phyloP scores from a whole-genome alignment of 139 green algal species.

The Coelastrella sp. region DNA sequence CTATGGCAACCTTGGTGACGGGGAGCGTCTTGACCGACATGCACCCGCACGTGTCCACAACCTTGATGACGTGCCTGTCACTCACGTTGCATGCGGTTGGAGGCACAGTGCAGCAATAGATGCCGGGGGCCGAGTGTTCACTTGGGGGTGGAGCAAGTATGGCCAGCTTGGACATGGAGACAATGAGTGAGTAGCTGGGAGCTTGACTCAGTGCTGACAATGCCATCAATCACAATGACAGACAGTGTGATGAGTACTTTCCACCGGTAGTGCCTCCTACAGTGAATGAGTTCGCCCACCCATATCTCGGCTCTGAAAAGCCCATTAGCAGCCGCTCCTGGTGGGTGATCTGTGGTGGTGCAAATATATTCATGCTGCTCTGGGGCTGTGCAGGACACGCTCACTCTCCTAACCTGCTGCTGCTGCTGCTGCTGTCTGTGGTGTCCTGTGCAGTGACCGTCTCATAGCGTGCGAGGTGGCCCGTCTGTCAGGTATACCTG shows the following conservation, averaged over 20 bases:
- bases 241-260: too few relatives aligned
- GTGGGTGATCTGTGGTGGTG: too few relatives aligned
- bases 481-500: constrained; percentile 46
- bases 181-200: constrained; percentile 65
- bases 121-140: constrained; percentile 74
- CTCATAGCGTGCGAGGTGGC: constrained; percentile 58
- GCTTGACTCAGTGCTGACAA: background rate
- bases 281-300: too few relatives aligned
- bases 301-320: too few relatives aligned
- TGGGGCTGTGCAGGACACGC: too few relatives aligned
- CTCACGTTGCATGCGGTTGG: constrained; percentile 85
- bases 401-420: too few relatives aligned
- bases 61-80: constrained; percentile 63
- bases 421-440: constrained; percentile 29
- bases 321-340: too few relatives aligned
- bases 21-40: constrained; percentile 68
- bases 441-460: constrained; percentile 72
- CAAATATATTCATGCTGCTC: too few relatives aligned
- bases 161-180: constrained; percentile 91
- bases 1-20: constrained; percentile 91
- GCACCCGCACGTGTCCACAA: constrained; percentile 41
- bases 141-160: constrained; percentile 94
- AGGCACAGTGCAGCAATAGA: constrained; percentile 82
- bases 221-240: too few relatives aligned
- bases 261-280: too few relatives aligned